Evolutionary conservation across 257 asterid species (phyloP).

Genomic region (Gardenia jasminoides): DNA sequence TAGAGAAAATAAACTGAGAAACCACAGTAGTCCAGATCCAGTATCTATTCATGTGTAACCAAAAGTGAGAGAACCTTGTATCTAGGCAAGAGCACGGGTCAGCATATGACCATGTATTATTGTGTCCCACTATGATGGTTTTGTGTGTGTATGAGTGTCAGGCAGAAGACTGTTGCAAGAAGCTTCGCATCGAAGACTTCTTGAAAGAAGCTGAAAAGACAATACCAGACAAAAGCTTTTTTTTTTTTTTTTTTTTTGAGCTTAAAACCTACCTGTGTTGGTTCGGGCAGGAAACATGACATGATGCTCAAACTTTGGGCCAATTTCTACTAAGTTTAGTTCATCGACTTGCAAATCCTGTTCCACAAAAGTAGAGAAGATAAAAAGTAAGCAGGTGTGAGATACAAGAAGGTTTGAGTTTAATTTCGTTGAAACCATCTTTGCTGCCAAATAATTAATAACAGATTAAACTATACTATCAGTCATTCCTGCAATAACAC

Average conservation of each 20-base stretch:
- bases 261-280: slow-evolving; percentile 62
- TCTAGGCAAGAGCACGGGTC: neutral
- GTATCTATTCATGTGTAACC: neutral
- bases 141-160: neutral
- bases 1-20: neutral
- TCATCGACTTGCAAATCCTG: slow-evolving; percentile 81
- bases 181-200: neutral
- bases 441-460: neutral
- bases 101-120: neutral
- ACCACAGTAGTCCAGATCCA: neutral
- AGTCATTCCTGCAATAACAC: neutral
- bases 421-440: neutral
- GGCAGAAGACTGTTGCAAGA: neutral
- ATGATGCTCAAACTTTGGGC: slow-evolving; percentile 86
- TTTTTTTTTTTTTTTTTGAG: neutral
- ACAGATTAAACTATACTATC: neutral
- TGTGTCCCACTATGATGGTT: neutral
- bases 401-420: neutral
- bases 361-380: slow-evolving; percentile 11
- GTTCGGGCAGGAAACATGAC: slow-evolving; percentile 87
- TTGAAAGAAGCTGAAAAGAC: neutral
- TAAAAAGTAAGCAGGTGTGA: neutral
- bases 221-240: neutral
- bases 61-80: neutral
- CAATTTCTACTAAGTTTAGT: slow-evolving; percentile 68